Evolutionary conservation across 345 rosid species (phyloP).

Genomic region (Populus tremula): DNA sequence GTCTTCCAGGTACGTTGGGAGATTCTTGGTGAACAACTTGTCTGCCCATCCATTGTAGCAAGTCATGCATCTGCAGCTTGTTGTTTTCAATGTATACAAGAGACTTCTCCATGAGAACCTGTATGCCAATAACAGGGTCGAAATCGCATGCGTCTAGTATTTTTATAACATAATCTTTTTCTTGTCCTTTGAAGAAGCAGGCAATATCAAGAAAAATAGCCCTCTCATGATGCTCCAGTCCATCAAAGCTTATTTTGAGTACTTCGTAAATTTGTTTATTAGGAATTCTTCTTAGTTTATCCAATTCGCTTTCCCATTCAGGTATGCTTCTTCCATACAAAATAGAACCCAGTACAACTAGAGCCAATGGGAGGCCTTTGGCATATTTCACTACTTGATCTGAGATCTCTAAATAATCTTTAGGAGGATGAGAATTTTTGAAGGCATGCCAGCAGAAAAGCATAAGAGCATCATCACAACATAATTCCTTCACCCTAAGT

Average conservation of each 20-base stretch:
- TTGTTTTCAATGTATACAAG: slow-evolving; percentile 11
- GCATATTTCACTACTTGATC: neutral
- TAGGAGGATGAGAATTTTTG: neutral
- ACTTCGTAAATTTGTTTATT: neutral
- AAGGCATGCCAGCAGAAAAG: slow-evolving; percentile 16
- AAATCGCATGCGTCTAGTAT: slow-evolving; percentile 16
- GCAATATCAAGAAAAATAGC: slow-evolving; percentile 20
- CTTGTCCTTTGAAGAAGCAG: slow-evolving; percentile 25
- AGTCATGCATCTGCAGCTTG: slow-evolving; percentile 19
- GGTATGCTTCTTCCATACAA: neutral
- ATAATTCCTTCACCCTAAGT: slow-evolving; percentile 2
- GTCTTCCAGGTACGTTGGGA: slow-evolving; percentile 3
- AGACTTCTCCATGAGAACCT: slow-evolving; percentile 24
- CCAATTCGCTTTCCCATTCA: slow-evolving; percentile 15
- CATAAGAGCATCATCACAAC: slow-evolving; percentile 3
- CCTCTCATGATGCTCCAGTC: slow-evolving; percentile 12
- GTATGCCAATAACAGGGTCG: slow-evolving; percentile 1
- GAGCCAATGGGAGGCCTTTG: slow-evolving; percentile 16
- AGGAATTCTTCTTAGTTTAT: neutral
- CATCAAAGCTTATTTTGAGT: slow-evolving; percentile 18
- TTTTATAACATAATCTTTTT: neutral
- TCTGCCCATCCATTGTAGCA: slow-evolving; percentile 6
- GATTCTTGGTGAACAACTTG: slow-evolving; percentile 12
- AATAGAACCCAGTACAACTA: slow-evolving; percentile 19
- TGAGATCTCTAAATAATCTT: neutral